These are phyloP conservation scores for Coemansia sp. DNA, from an alignment of 192 early-diverging fungal species.

Conservation along the genomic window DNA sequence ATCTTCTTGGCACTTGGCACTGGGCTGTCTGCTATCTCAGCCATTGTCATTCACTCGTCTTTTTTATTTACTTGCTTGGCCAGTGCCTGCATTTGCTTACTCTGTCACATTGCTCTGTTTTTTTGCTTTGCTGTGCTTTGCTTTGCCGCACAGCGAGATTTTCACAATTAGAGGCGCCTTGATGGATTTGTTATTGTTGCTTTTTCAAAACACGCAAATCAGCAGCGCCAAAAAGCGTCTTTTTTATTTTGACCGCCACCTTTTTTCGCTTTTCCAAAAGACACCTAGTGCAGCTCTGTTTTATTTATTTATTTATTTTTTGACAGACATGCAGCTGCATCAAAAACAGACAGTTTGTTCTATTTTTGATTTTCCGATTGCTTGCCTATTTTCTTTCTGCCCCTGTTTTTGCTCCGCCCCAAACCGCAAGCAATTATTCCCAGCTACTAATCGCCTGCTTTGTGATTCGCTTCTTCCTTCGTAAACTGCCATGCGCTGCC, in stretches of 20 bases:
- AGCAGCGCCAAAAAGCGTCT: too few relatives aligned
- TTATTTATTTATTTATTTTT: not conserved
- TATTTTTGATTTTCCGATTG: constrained; percentile 6
- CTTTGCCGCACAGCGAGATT: too few relatives aligned
- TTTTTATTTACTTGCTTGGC: not conserved
- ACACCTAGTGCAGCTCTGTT: not conserved
- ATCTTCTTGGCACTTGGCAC: too few relatives aligned
- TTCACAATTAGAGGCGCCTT: not conserved
- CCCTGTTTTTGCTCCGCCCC: not conserved
- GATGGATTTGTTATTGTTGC: constrained; percentile 7
- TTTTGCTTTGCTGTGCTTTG: too few relatives aligned
- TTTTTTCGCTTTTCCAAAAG: not conserved
- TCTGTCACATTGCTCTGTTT: too few relatives aligned
- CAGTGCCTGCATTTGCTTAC: too few relatives aligned
- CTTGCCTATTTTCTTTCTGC: not conserved
- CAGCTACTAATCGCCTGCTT: not conserved
- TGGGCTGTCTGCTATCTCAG: not conserved
- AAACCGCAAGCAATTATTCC: not conserved
- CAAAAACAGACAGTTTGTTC: not conserved
- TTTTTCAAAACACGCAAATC: not conserved
- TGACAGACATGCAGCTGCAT: not conserved
- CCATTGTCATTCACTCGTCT: constrained; percentile 14
- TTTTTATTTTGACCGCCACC: not conserved
- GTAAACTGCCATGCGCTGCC: not conserved
- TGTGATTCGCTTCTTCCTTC: not conserved